Evolutionary conservation across 2,329 filamentous ascomycete genomes (phyloP).

Genomic region (Cordyceps farinosa): DNA sequence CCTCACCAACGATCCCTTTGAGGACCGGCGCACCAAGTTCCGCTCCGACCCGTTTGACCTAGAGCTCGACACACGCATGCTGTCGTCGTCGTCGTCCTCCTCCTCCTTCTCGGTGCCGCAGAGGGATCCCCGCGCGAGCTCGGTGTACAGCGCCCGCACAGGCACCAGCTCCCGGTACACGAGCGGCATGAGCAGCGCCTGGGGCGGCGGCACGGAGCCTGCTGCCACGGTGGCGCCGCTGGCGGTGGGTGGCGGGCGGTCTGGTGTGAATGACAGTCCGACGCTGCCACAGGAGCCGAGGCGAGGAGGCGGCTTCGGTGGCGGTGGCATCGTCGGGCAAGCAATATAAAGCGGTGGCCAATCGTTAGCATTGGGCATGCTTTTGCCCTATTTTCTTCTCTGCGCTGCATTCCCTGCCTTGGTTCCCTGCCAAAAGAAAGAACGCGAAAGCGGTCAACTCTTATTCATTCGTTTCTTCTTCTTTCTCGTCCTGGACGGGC

Average conservation of each 20-base stretch:
- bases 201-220: background rate
- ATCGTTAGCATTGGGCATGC: background rate
- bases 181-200: conserved; percentile 42
- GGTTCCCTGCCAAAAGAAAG: background rate
- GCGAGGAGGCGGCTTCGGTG: background rate
- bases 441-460: background rate
- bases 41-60: conserved; percentile 64
- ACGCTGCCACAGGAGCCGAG: conserved; percentile 8
- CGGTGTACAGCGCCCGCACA: conserved; percentile 35
- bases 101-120: conserved; percentile 2
- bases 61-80: conserved; percentile 37
- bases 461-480: background rate
- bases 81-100: conserved; percentile 18
- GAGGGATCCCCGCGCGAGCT: conserved; percentile 29
- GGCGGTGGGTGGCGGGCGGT: background rate
- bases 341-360: background rate
- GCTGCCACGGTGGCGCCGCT: background rate
- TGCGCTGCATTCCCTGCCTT: background rate
- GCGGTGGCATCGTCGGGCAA: background rate
- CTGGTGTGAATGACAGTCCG: conserved; percentile 2
- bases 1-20: conserved; percentile 41
- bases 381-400: background rate
- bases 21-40: conserved; percentile 51
- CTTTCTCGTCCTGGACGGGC: background rate
- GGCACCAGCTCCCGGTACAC: conserved; percentile 43